These are phyloP conservation scores for Colletotrichum sp. DNA, from an alignment of 2,329 filamentous ascomycete genomes.

Conservation along the genomic window DNA sequence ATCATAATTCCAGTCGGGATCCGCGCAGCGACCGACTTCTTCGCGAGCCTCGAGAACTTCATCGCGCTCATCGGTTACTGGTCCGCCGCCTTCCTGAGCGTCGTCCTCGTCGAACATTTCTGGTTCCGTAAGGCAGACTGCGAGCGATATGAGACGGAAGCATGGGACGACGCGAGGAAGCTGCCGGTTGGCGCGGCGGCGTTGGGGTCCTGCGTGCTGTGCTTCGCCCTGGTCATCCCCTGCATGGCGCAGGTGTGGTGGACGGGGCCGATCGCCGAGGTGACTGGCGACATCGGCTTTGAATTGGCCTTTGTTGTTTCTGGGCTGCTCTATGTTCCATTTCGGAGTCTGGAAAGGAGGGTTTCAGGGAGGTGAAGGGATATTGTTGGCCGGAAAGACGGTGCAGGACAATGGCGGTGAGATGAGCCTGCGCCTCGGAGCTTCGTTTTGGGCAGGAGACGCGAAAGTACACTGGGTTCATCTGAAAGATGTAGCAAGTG, in stretches of 20 bases:
- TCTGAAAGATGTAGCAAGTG: neutral
- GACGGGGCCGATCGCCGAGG: slow-evolving; percentile 61
- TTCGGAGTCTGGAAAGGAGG: slow-evolving; percentile 40
- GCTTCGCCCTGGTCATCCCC: slow-evolving; percentile 57
- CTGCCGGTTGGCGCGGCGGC: slow-evolving; percentile 53
- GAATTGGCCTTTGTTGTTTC: slow-evolving; percentile 63
- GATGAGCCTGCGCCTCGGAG: neutral
- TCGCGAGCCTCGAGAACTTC: slow-evolving; percentile 48
- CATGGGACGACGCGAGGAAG: slow-evolving; percentile 21
- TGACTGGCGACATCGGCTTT: slow-evolving; percentile 68
- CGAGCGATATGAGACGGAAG: neutral
- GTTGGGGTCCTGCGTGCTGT: slow-evolving; percentile 45
- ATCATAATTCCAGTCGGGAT: slow-evolving; percentile 47
- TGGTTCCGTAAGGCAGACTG: neutral
- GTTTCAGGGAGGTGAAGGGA: neutral
- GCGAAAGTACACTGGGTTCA: neutral
- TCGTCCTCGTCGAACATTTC: slow-evolving; percentile 39
- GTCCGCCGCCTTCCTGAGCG: slow-evolving; percentile 46
- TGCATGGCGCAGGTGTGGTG: slow-evolving; percentile 67
- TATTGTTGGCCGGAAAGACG: neutral
- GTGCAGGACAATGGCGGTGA: neutral
- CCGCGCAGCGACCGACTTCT: slow-evolving; percentile 42
- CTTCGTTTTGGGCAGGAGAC: neutral
- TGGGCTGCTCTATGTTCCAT: slow-evolving; percentile 48
- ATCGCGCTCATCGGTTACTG: slow-evolving; percentile 51